Percentiles rank a stretch among this genome's conserved stretches.
Evolutionary conservation across 768 basidiomycete genomes (phyloP).

Genomic region (Tricholomella constricta): DNA sequence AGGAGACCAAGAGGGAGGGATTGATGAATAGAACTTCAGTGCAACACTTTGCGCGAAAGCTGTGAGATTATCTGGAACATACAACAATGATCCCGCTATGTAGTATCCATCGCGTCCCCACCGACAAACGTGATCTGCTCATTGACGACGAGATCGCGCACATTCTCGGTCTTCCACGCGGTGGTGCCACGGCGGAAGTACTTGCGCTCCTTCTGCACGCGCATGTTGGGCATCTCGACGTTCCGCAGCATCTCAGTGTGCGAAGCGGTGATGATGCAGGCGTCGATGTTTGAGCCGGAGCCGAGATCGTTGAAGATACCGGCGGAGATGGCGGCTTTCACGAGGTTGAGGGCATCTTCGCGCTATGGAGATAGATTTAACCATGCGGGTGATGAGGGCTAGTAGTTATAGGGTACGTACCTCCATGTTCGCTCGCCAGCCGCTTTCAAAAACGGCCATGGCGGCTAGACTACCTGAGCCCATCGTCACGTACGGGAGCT

Average conservation of each 20-base stretch:
- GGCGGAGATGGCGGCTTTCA: constrained; percentile 84
- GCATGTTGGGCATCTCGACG: constrained; percentile 88
- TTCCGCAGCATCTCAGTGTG: constrained; percentile 94
- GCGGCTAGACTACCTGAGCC: constrained; percentile 95
- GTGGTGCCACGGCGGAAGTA: constrained; percentile 89
- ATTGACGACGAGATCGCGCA: constrained; percentile 69
- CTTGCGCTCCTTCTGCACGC: constrained; percentile 73
- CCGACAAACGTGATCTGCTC: constrained; percentile 64
- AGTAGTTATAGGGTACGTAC: constrained; percentile 41
- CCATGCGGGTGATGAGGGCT: not conserved
- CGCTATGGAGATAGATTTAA: constrained; percentile 51
- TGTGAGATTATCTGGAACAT: not conserved
- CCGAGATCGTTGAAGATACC: constrained; percentile 99
- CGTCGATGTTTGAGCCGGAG: constrained; percentile 98
- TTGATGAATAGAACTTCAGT: too few species aligned
- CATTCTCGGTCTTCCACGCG: constrained; percentile 80
- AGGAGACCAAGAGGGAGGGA: too few species aligned
- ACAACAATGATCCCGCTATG: constrained; percentile 34
- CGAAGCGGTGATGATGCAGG: constrained; percentile 87
- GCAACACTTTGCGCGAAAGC: not conserved
- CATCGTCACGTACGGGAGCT: constrained; percentile 98
- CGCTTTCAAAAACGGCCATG: constrained; percentile 95
- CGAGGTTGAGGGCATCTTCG: constrained; percentile 78
- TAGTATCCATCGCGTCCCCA: constrained; percentile 82
- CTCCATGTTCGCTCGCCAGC: constrained; percentile 81